Percentiles rank a stretch among this genome's conserved stretches.
These are phyloP conservation scores for Leptographium lundbergii DNA, from an alignment of 2,329 filamentous ascomycete genomes.

Conservation along the genomic window DNA sequence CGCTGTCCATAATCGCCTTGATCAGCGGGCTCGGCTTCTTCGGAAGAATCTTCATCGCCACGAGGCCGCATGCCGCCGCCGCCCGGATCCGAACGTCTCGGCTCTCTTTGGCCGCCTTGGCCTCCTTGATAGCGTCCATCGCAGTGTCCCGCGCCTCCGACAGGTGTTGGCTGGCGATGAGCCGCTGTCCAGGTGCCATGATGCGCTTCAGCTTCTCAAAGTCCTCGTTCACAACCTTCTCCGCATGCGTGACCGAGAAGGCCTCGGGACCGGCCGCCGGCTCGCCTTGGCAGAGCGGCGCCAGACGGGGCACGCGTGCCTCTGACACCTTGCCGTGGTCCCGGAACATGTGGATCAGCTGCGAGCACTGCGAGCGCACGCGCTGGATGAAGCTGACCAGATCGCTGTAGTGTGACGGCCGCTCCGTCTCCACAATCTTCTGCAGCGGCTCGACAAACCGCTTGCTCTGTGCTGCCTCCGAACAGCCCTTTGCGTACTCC, in stretches of 20 bases:
- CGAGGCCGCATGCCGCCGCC: conserved; percentile 73
- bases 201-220: conserved; percentile 79
- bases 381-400: conserved; percentile 83
- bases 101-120: conserved; percentile 63
- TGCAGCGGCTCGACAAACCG: conserved; percentile 55
- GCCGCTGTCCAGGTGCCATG: conserved; percentile 76
- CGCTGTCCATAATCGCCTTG: conserved; percentile 95
- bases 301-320: conserved; percentile 63
- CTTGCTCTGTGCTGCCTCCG: conserved; percentile 32
- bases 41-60: conserved; percentile 75
- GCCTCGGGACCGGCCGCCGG: conserved; percentile 82
- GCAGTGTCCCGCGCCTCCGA: conserved; percentile 64
- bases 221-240: conserved; percentile 75
- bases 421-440: conserved; percentile 66
- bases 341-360: conserved; percentile 80
- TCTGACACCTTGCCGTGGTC: conserved; percentile 75
- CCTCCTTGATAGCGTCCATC: conserved; percentile 62
- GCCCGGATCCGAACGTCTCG: conserved; percentile 80
- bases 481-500: conserved; percentile 61
- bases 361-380: conserved; percentile 81
- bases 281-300: conserved; percentile 89
- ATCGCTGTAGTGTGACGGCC: conserved; percentile 75
- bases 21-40: conserved; percentile 91
- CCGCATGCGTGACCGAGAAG: conserved; percentile 77
- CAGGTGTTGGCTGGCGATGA: conserved; percentile 70